A percentile compares a stretch with the other conserved stretches of the same genome.
phyloP scores from a whole-genome alignment of 805 yeast species.

The Priceomyces castillae region DNA sequence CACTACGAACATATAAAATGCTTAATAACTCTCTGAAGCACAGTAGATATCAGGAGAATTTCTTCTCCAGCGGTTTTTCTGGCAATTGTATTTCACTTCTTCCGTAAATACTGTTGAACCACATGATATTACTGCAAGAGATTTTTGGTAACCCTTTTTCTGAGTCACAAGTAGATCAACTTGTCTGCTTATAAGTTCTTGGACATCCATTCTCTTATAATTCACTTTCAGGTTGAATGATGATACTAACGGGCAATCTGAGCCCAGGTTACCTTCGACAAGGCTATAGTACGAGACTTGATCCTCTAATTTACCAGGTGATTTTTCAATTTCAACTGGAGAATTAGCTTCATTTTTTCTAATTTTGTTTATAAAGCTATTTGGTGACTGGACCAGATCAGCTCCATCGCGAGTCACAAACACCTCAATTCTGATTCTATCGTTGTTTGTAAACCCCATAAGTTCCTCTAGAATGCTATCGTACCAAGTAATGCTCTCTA shows the following conservation, averaged over 20 bases:
- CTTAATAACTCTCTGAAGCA: conserved; percentile 34
- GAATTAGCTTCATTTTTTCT: not conserved
- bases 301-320: not conserved
- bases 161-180: conserved; percentile 13
- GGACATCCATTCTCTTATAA: conserved; percentile 19
- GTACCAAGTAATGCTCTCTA: conserved; percentile 35
- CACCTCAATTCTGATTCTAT: conserved; percentile 23
- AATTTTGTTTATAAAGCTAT: no score
- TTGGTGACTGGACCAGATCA: not conserved
- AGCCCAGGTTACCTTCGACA: not conserved
- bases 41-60: conserved; percentile 42
- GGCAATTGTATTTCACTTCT: conserved; percentile 26
- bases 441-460: conserved; percentile 19
- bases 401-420: conserved; percentile 25
- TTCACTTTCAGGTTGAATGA: conserved; percentile 5
- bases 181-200: conserved; percentile 13
- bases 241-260: not conserved
- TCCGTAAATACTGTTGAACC: conserved; percentile 37
- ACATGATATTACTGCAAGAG: conserved; percentile 40
- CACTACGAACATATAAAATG: not conserved
- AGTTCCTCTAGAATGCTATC: conserved; percentile 31
- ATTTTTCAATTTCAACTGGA: not conserved
- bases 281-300: not conserved
- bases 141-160: conserved; percentile 13
- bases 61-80: conserved; percentile 21